phyloP scores from a whole-genome alignment of 805 yeast species.

The Schizosaccharomyces osmophilus region DNA sequence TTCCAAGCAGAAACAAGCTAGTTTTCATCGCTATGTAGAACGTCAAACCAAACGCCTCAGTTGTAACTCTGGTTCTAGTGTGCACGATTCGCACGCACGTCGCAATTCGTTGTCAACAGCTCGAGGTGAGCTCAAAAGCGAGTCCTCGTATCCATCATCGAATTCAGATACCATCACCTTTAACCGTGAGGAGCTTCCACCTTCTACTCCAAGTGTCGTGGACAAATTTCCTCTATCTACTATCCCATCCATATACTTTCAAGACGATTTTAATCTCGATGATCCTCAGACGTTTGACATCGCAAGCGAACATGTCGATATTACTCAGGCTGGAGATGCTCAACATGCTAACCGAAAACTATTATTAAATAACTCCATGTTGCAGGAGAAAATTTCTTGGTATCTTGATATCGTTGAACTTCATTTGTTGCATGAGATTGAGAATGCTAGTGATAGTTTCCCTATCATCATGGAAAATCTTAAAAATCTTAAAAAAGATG shows the following conservation, averaged over 20 bases:
- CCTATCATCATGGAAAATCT: slow-evolving; percentile 66
- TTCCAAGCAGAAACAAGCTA: not conserved
- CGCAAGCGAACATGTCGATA: slow-evolving; percentile 38
- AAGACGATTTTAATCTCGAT: slow-evolving; percentile 50
- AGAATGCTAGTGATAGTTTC: slow-evolving; percentile 62
- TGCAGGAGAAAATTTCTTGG: slow-evolving; percentile 59
- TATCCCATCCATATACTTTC: slow-evolving; percentile 50
- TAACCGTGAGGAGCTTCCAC: not conserved
- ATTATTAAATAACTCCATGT: slow-evolving; percentile 25
- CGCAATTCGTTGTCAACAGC: not conserved
- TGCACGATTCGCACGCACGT: not conserved
- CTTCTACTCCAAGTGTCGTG: not conserved
- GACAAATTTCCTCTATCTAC: slow-evolving; percentile 12
- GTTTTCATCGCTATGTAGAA: not conserved
- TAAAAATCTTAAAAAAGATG: slow-evolving; percentile 31
- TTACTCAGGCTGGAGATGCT: slow-evolving; percentile 10
- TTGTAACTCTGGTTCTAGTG: not conserved
- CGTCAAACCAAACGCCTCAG: not conserved
- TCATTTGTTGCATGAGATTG: slow-evolving; percentile 55
- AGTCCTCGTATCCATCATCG: not conserved
- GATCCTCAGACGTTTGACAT: slow-evolving; percentile 63
- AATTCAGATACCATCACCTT: not conserved
- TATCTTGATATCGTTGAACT: slow-evolving; percentile 71
- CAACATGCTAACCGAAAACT: slow-evolving; percentile 14
- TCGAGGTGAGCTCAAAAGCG: not conserved